Conservation (phyloP, 192 early-diverging fungal genomes). For the Rhizoclosmatium globosum region DNA sequence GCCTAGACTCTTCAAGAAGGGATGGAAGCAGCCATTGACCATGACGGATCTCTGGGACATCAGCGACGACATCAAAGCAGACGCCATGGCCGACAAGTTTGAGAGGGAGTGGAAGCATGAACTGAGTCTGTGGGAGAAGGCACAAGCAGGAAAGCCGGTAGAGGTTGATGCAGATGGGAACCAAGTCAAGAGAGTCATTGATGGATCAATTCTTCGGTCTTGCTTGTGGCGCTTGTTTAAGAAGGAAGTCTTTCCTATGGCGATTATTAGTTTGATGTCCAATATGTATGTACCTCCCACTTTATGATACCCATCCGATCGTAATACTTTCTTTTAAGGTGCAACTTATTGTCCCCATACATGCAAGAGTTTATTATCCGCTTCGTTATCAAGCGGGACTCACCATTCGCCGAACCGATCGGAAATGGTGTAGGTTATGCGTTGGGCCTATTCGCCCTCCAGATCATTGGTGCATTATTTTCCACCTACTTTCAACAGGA, state of each 20-base stretch:
- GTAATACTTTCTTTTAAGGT: neutral
- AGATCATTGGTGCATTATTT: slow-evolving; percentile 6
- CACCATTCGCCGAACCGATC: neutral
- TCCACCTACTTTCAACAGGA: slow-evolving; percentile 12
- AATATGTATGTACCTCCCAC: slow-evolving; percentile 34
- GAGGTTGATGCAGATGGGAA: neutral
- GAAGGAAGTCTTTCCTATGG: slow-evolving; percentile 22
- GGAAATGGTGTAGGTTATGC: slow-evolving; percentile 7
- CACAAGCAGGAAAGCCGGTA: neutral
- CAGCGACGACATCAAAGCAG: slow-evolving; percentile 22
- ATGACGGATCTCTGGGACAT: slow-evolving; percentile 67
- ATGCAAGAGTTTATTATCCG: slow-evolving; percentile 51
- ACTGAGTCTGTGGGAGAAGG: neutral
- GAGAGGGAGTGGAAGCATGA: slow-evolving; percentile 44
- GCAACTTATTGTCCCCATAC: slow-evolving; percentile 47
- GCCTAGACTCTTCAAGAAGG: slow-evolving; percentile 36
- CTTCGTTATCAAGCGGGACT: slow-evolving; percentile 19
- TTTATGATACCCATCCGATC: no score
- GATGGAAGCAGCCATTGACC: slow-evolving; percentile 59
- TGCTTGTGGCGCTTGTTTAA: neutral
- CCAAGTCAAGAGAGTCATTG: neutral
- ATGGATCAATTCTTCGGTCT: neutral
- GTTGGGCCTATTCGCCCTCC: slow-evolving; percentile 6
- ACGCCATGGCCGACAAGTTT: slow-evolving; percentile 36
- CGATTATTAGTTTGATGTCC: slow-evolving; percentile 40